These are phyloP conservation scores for Colletotrichum filicis DNA, from an alignment of 2,329 filamentous ascomycete genomes.

Conservation along the genomic window DNA sequence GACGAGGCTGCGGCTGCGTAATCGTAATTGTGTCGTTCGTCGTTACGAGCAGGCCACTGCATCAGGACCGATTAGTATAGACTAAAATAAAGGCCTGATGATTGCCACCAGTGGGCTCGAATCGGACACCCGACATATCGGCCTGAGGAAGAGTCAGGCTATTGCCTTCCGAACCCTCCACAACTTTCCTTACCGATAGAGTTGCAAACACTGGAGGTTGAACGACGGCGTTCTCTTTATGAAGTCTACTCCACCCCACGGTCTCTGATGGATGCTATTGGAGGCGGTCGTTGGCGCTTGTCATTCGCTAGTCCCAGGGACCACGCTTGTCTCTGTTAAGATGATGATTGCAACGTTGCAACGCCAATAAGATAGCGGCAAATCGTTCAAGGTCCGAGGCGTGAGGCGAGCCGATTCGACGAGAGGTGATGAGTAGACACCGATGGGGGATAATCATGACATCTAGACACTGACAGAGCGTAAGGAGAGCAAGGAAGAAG, in stretches of 20 bases:
- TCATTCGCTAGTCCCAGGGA: slow-evolving; percentile 5
- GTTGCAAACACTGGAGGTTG: neutral
- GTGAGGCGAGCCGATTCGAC: slow-evolving; percentile 17
- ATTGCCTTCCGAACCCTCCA: neutral
- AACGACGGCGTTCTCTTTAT: slow-evolving; percentile 2
- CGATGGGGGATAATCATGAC: slow-evolving; percentile 18
- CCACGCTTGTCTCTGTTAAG: slow-evolving; percentile 17
- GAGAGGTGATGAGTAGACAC: neutral
- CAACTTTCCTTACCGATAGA: neutral
- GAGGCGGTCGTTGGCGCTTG: slow-evolving; percentile 9
- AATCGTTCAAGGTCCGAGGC: neutral
- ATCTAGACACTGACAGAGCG: neutral
- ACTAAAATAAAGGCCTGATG: neutral
- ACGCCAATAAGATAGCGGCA: slow-evolving; percentile 27
- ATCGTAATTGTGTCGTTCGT: neutral
- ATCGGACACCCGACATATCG: neutral
- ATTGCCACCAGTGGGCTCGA: neutral
- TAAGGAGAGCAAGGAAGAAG: neutral
- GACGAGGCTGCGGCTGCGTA: neutral
- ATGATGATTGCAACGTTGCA: slow-evolving; percentile 34
- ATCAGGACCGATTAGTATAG: neutral
- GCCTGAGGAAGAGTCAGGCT: neutral
- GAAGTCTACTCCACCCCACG: slow-evolving; percentile 12
- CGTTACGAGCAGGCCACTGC: neutral
- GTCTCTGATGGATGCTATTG: neutral